Evolutionary conservation across 2,329 filamentous ascomycete species (phyloP).

Genomic region (Colletotrichum tropicale): DNA sequence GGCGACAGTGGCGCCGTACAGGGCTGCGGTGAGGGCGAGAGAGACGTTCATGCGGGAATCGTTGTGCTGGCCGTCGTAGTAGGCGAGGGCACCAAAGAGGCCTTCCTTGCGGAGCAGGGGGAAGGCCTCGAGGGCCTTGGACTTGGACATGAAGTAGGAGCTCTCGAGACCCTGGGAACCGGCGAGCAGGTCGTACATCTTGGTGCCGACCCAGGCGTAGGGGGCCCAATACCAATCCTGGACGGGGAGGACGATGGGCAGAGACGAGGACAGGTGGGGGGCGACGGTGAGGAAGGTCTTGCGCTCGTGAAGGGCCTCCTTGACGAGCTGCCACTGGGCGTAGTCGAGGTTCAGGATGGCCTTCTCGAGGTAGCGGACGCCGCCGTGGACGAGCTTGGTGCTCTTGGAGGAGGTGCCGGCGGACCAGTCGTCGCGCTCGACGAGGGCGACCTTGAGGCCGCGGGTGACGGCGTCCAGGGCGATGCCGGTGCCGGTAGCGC

Average conservation of each 20-base stretch:
- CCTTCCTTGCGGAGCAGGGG: conserved; percentile 78
- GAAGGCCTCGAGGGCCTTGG: conserved; percentile 78
- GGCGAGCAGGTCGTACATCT: conserved; percentile 82
- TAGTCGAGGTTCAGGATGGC: conserved; percentile 86
- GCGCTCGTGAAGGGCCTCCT: conserved; percentile 81
- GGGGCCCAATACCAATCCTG: conserved; percentile 85
- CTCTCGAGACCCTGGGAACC: conserved; percentile 83
- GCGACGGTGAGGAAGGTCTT: conserved; percentile 85
- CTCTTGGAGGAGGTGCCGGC: conserved; percentile 85
- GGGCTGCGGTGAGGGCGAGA: conserved; percentile 77
- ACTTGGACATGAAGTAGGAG: conserved; percentile 81
- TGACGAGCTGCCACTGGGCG: conserved; percentile 80
- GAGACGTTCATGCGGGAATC: conserved; percentile 89
- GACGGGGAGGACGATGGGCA: conserved; percentile 83
- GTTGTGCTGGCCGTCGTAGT: conserved; percentile 88
- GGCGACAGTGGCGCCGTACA: conserved; percentile 80
- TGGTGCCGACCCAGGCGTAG: conserved; percentile 73
- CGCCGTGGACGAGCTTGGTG: conserved; percentile 86
- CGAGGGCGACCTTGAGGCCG: conserved; percentile 78
- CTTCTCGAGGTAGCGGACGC: conserved; percentile 86
- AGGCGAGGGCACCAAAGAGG: conserved; percentile 79
- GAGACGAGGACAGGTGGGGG: conserved; percentile 79
- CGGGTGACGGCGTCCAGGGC: conserved; percentile 81
- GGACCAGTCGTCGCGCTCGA: conserved; percentile 84
- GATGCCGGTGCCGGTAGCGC: conserved; percentile 80